Base-by-base conservation (phyloP, 305 asterid genomes). In the Plantago coronopus region DNA sequence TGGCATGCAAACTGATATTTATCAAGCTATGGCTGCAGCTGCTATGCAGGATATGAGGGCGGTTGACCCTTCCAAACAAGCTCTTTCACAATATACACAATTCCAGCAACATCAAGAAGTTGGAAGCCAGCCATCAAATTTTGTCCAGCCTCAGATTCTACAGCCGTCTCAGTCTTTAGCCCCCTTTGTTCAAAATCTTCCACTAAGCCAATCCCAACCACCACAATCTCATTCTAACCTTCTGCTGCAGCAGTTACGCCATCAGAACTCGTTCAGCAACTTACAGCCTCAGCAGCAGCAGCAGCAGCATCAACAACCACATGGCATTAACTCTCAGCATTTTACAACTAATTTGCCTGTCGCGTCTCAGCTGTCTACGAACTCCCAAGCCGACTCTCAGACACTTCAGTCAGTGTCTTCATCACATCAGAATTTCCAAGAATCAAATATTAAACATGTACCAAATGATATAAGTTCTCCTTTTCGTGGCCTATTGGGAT, bases 1-100 rank as follows among this genome's bases (percentile, higher is more conserved):
- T 10, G 79, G 85, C 67, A 69, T 79, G 79, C 94, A 83, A 60
- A 81, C 64, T 19, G 91, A 88, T 13, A 65, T 76, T 13, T 88
- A 85, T 75, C 94, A 88, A 73, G 85, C 94, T 22, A 78, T 88
- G 90, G 84, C 87, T 9, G 68, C 89, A 12, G 86, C 88, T 48
- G 83, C 88, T 40, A 56, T 82, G 29, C 94, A 80, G 38, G 95
- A 87, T 37, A 62, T 74, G 79, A 62, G 85, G 65, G 64, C 45
- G 17, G 56, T 73, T 7, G 87, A 82, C 66, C 84, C 94, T 20
- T 71, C 95, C 59, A 83, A 74, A 57, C 94, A 78, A 54, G 70
- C 65, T 22, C 74, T 72, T 48, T 63, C 82, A 0, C 59, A 87
- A 4, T 63, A 71, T 25, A 46, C 80, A 70, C 96, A 83, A 46